phyloP scores from a whole-genome alignment of 108 stramenopile genomes.

The Stephanodiscus minutulus region DNA sequence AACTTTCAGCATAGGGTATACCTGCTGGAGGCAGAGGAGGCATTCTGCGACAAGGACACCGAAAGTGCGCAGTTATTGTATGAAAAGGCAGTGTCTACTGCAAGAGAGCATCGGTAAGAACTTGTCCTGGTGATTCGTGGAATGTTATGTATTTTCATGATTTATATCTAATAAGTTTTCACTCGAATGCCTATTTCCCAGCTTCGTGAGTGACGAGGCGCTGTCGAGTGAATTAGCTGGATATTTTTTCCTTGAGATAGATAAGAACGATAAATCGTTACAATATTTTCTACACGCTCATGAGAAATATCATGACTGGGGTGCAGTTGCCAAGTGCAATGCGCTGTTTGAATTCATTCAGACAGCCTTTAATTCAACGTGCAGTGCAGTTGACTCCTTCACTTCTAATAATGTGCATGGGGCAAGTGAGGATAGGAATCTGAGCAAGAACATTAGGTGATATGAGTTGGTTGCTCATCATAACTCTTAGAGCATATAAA shows the following conservation, averaged over 20 bases:
- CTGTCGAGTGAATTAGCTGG: conserved; percentile 30
- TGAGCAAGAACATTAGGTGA: too few species aligned
- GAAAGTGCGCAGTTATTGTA: conserved; percentile 14
- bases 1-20: conserved; percentile 37
- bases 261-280: conserved; percentile 1
- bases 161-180: background rate
- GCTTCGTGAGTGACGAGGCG: conserved; percentile 35
- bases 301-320: conserved; percentile 26
- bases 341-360: conserved; percentile 12
- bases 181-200: background rate
- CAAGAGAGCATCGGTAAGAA: conserved; percentile 15
- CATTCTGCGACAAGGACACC: conserved; percentile 17
- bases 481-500: too few species aligned
- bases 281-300: conserved; percentile 25
- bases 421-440: too few species aligned
- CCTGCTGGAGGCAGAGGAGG: conserved; percentile 34
- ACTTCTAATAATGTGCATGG: background rate
- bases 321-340: conserved; percentile 25
- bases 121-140: background rate
- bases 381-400: background rate
- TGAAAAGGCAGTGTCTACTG: conserved; percentile 27
- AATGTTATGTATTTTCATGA: background rate
- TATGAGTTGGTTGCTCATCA: too few species aligned
- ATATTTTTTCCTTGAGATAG: conserved; percentile 23
- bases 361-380: background rate